A percentile compares a stretch with the other conserved stretches of the same genome.
Conservation (phyloP, 495 filamentous ascomycete genomes). For the Trichoderma virens region DNA sequence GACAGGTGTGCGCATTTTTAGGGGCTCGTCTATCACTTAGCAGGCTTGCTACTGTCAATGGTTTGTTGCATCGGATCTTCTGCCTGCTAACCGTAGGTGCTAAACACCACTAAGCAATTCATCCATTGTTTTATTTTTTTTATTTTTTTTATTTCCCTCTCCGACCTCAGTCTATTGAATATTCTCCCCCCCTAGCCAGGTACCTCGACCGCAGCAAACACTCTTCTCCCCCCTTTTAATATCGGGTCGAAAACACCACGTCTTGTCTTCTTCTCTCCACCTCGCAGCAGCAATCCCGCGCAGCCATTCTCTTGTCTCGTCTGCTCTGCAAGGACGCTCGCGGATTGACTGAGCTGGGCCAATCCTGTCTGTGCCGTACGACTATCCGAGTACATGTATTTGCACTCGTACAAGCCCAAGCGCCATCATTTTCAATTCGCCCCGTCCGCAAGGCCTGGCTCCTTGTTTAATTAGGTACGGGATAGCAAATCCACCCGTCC, state of each 20-base stretch:
- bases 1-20: too few relatives aligned
- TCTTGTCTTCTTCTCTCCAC: background rate
- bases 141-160: background rate
- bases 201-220: background rate
- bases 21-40: too few relatives aligned
- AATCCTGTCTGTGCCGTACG: background rate
- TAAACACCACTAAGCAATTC: too few relatives aligned
- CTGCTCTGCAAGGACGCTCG: background rate
- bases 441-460: background rate
- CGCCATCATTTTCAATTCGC: background rate
- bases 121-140: too few relatives aligned
- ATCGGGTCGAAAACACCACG: background rate
- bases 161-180: background rate
- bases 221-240: background rate
- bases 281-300: background rate
- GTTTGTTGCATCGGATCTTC: too few relatives aligned
- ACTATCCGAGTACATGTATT: too few relatives aligned
- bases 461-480: slow-evolving; percentile 8
- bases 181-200: background rate
- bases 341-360: too few relatives aligned
- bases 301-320: background rate
- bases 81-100: too few relatives aligned
- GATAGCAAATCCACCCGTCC: background rate
- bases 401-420: background rate
- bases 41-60: too few relatives aligned